Conservation (phyloP, 2,329 filamentous ascomycete species). For the Neonectria magnoliae region DNA sequence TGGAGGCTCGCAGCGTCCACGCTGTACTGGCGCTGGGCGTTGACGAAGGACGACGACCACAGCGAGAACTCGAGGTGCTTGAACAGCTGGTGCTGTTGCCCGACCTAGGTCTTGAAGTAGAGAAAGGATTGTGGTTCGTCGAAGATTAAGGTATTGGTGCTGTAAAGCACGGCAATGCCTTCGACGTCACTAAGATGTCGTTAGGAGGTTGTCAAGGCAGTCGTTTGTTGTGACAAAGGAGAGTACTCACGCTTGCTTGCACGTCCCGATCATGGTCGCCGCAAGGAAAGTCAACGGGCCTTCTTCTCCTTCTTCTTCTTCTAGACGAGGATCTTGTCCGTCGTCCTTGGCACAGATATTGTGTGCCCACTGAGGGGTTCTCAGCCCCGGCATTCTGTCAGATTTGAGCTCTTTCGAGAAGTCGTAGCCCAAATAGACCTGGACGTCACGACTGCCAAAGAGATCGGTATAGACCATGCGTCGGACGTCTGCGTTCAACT, state of each 20-base stretch:
- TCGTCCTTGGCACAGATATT: too few species aligned
- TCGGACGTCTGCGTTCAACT: conserved; percentile 9
- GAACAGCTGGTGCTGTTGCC: too few species aligned
- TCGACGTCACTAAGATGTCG: conserved; percentile 5
- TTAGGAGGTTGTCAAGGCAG: background rate
- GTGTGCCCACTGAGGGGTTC: too few species aligned
- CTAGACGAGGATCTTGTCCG: too few species aligned
- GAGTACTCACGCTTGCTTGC: conserved; percentile 19
- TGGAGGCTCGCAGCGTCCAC: too few species aligned
- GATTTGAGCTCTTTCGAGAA: too few species aligned
- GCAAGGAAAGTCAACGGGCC: too few species aligned
- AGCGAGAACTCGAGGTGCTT: too few species aligned
- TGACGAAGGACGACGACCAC: too few species aligned
- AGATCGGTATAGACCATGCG: background rate
- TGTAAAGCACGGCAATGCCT: conserved; percentile 15
- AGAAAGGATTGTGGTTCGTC: background rate
- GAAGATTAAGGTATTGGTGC: conserved; percentile 19
- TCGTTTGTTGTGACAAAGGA: background rate
- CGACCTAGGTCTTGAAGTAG: background rate
- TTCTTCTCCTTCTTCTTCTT: too few species aligned
- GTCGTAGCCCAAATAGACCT: background rate
- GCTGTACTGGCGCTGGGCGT: too few species aligned
- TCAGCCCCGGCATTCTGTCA: too few species aligned
- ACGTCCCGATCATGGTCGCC: conserved; percentile 11
- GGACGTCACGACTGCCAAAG: conserved; percentile 3